Evolutionary conservation across 768 basidiomycete species (phyloP), one percentile per base, ranked within the genome.

Genomic region (Tulasnella sp.): DNA sequence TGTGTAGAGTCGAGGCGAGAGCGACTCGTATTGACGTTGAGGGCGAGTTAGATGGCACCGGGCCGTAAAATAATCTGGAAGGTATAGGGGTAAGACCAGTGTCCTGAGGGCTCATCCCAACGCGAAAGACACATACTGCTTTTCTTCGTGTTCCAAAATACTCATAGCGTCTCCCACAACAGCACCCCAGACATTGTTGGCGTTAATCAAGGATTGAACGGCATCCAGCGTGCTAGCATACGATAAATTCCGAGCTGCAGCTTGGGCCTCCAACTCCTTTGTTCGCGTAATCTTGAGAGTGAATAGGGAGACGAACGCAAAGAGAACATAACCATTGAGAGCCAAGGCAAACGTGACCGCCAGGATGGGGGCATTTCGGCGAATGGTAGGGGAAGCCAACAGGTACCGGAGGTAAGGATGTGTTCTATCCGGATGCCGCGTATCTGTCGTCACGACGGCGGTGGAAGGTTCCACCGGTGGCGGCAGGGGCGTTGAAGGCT

Each of bases 131-230:
- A 79, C 82, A 74, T 79, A 92, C 92, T 85, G 89, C 80, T 83
- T 87, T 80, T 93, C 92, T 79, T 93, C 92, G 37, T 84, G 87
- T 79, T 94, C 91, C 67, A 94, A 83, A 49, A 87, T 83, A 40
- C 83, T 83, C 77, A 93, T 85, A 9, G 91, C 88, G 79, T 93
- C 90, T 79, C 90, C 89, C 22, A 94, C 86, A 67, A 89, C 86
- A 9, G 89, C 87, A 78, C 93, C 91, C 93, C 93, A 94, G 34
- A 88, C 83, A 70, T 88, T 85, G 75, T 91, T 91, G 64, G 92
- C 88, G 70, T 84, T 82, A 79, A 92, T 87, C 75, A 94, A 85
- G 69, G 91, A 88, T 75, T 90, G 87, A 54, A 94, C 85, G 39
- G 89, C 86, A 79, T 87, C 85, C 79, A 92, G 83, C 70, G 91